These are phyloP conservation scores for Adansonia madagascariensis DNA, from an alignment of 441 rosid genomes.

Conservation along the genomic window DNA sequence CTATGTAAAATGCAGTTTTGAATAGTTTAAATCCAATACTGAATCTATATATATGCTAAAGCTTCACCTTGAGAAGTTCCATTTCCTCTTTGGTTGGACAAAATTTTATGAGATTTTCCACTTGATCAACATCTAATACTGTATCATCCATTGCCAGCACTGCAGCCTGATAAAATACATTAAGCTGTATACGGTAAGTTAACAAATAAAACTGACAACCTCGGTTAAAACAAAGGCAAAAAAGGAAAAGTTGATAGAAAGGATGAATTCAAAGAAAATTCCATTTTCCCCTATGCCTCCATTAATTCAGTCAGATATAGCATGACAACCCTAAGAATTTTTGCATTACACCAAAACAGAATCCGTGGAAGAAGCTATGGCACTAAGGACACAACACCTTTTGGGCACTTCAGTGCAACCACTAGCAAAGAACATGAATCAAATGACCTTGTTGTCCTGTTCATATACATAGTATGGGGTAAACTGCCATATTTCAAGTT, in stretches of 20 bases:
- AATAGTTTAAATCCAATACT: constrained; percentile 10
- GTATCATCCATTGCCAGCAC: constrained; percentile 94
- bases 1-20: constrained; percentile 9
- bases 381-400: background rate
- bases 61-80: constrained; percentile 90
- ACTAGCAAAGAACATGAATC: background rate
- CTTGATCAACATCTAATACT: constrained; percentile 89
- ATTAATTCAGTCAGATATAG: constrained; percentile 14
- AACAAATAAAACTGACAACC: background rate
- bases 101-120: constrained; percentile 94
- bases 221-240: constrained; percentile 6
- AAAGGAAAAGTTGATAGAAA: background rate
- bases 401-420: background rate
- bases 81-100: constrained; percentile 99
- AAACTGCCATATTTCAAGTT: constrained; percentile 11
- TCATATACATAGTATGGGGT: background rate
- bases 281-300: background rate
- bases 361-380: background rate
- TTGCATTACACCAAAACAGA: background rate
- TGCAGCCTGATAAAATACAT: constrained; percentile 68
- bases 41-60: constrained; percentile 34
- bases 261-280: background rate
- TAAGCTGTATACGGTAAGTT: constrained; percentile 25
- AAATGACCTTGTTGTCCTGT: background rate
- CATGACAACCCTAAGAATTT: constrained; percentile 16